Conservation (phyloP, 2,329 filamentous ascomycete species). For the Parasarocladium wereldwijsianum region DNA sequence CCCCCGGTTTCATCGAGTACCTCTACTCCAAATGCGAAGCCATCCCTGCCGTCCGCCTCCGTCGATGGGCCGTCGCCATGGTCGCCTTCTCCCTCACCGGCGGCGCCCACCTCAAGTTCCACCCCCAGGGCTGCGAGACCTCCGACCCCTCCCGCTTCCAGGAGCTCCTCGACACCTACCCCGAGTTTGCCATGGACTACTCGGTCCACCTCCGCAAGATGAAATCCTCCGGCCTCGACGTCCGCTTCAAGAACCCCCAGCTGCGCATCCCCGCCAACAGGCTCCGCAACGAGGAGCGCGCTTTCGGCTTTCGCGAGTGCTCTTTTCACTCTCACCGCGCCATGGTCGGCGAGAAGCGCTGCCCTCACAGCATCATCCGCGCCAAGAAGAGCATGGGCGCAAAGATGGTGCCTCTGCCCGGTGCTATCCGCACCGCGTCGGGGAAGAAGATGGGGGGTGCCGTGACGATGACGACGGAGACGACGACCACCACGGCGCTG, state of each 20-base stretch:
- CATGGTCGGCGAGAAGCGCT: slow-evolving; percentile 36
- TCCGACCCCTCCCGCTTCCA: slow-evolving; percentile 20
- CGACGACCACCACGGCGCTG: not conserved
- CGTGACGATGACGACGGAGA: too few species aligned
- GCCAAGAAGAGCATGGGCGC: slow-evolving; percentile 1
- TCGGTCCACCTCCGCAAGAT: slow-evolving; percentile 36
- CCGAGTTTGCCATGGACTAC: slow-evolving; percentile 36
- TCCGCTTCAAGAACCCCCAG: slow-evolving; percentile 45
- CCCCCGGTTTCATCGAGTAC: slow-evolving; percentile 32
- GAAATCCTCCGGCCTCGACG: slow-evolving; percentile 31
- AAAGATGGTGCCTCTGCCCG: slow-evolving; percentile 2
- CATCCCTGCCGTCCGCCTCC: slow-evolving; percentile 32
- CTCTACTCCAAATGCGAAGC: slow-evolving; percentile 39
- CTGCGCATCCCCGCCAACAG: slow-evolving; percentile 41
- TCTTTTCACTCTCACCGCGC: slow-evolving; percentile 45
- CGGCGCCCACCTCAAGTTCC: slow-evolving; percentile 12
- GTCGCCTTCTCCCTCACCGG: slow-evolving; percentile 37
- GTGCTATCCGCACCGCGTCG: not conserved
- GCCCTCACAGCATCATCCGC: slow-evolving; percentile 23
- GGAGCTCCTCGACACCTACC: slow-evolving; percentile 25
- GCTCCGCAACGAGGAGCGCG: slow-evolving; percentile 38
- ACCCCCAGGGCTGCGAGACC: slow-evolving; percentile 14
- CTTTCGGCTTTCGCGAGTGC: slow-evolving; percentile 46
- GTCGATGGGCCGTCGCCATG: slow-evolving; percentile 47
- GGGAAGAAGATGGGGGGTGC: not conserved